Evolutionary conservation across 164 flowering plant genomes (phyloP), one percentile per base, ranked within the genome.

Genomic region (Echeveria elegans): DNA sequence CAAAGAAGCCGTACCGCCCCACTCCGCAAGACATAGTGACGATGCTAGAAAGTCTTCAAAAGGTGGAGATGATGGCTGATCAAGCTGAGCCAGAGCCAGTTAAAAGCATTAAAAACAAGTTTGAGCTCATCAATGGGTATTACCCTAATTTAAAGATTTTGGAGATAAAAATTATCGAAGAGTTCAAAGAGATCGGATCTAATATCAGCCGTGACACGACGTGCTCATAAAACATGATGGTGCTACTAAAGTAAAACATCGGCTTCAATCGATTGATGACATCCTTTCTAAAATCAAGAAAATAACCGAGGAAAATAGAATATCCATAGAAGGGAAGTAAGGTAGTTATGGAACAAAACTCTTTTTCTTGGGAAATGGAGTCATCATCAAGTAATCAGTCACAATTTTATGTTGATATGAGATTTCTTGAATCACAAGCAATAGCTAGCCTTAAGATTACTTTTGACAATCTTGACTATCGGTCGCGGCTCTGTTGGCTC

Each of bases 401-500:
- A 28, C 18, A 56, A 19, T 28, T 19, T 14, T 6, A 15, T 56
- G 26, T 56, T 29, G 61, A 56, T 26, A 5, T 3, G 61, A 28
- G n/a, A 23, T 26, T 56, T 26, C 34, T 28, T 16, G 1, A 56
- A 19, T 56, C 61, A 28, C 61, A 56, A 26, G 61, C 61, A 56
- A 28, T 56, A 6, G 26, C 61, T 4, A 56, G 61, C 32, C 61
- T 56, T 8, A 56, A 28, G 61, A 19, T 56, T 56, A 26, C 19
- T 56, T 56, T 56, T 28, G 61, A 56, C 32, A 56, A 56, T 28
- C 61, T 56, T 28, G 61, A 56, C 18, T 9, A 56, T 56, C 61
- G 1, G 0, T 12, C 61, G 1, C 11, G 61, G 61, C 47, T 50
- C 0, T 83, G 86, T 67, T 69, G 79, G 66, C 50, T 79, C 12